phyloP scores from a whole-genome alignment of 768 basidiomycete genomes.

The Russula sp. region DNA sequence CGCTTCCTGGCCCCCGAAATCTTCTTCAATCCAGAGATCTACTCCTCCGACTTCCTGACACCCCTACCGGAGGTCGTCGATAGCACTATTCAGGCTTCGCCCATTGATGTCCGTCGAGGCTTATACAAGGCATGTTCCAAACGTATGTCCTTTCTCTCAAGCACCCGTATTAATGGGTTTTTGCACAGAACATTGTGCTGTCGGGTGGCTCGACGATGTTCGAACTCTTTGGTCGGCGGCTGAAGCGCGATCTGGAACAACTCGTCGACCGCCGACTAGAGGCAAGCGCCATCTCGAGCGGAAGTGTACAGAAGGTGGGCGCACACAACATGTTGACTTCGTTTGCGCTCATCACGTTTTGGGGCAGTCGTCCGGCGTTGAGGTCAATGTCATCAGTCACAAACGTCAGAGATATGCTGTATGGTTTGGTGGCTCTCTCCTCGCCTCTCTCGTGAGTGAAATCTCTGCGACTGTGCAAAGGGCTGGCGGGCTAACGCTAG shows the following conservation, averaged over 20 bases:
- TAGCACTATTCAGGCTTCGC: conserved; percentile 89
- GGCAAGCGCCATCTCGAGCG: conserved; percentile 65
- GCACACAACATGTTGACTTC: not conserved
- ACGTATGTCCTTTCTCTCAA: not conserved
- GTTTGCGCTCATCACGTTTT: not conserved
- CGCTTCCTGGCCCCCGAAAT: conserved; percentile 99
- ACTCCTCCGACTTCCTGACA: conserved; percentile 94
- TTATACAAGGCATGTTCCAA: conserved; percentile 75
- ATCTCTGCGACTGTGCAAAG: not conserved
- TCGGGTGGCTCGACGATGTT: conserved; percentile 99
- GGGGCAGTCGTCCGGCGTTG: conserved; percentile 85
- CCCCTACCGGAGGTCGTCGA: conserved; percentile 96
- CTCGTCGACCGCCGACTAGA: conserved; percentile 89
- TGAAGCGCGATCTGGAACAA: conserved; percentile 93
- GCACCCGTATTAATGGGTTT: not conserved
- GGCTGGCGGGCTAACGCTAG: not conserved
- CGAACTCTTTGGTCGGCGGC: conserved; percentile 94
- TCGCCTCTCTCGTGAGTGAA: conserved; percentile 78
- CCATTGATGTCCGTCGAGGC: conserved; percentile 95
- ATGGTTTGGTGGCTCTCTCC: conserved; percentile 95
- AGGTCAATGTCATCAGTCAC: conserved; percentile 97
- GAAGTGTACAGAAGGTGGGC: conserved; percentile 67
- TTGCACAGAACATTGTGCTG: conserved; percentile 82
- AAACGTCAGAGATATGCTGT: conserved; percentile 96
- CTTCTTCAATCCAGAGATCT: conserved; percentile 99